Evolutionary conservation across 805 yeast species (phyloP), one percentile per base, ranked within the genome.

Genomic region (Blastobotrys mokoenaii): DNA sequence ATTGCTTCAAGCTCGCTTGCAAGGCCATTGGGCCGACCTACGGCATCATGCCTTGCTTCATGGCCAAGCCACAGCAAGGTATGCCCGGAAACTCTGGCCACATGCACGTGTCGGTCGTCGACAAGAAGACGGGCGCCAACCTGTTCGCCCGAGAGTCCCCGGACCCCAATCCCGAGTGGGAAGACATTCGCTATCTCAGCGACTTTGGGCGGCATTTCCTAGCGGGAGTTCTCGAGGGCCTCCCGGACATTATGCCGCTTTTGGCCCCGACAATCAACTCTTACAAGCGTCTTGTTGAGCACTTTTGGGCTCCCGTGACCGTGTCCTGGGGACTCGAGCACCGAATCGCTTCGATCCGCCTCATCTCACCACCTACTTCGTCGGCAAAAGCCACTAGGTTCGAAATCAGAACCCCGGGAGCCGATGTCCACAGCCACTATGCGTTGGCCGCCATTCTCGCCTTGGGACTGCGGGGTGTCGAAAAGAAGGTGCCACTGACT

Each of bases 1-100:
- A 55, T 6, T 45, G 62, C 37, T 62, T 62, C 55, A 62, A 62
- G 45, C 51, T 58, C 20, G 46, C 61, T 9, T 53, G 56, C 49
- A 60, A 62, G 32, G 46, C 57, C 9, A 39, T 60, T 15, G 63
- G 59, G 12, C 52, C 59, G 2, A 49, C 51, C 25, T 55, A 51
- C 38, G 51, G 49, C 6, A 46, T 62, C 11, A 44, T 61, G 20
- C 66, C 66, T n/a, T 59, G 63, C 40, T 62, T 62, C 51, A 62
- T 62, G 66, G 66, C 66, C 36, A 62, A 62, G 40, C 66, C 66
- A 3, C 51, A 55, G 16, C 54, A 58, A n/a, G 64, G 62, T 7
- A 44, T 61, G 50, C 66, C 66, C 2, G 66, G 66, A 10, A 62
- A 61, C 43, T 62, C 66, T 17, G 66, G 66, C 2, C 66, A 62